Evolutionary conservation across 441 rosid genomes (phyloP), one percentile per base, ranked within the genome.

Genomic region (Populus hybrid): DNA sequence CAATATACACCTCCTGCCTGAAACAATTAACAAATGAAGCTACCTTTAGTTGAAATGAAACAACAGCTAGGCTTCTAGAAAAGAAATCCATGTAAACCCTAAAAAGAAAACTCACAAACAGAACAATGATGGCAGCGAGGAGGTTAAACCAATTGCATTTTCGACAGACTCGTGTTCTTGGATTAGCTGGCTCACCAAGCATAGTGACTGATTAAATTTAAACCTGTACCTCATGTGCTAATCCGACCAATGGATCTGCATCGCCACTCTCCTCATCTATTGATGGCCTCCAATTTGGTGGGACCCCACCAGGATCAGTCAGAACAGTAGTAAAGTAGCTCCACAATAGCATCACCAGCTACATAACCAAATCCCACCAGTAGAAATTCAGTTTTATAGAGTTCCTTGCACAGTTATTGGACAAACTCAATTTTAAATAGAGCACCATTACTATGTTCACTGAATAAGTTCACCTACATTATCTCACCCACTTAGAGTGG

Each of bases 71-170:
- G 18, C 14, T 64, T 28, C 2, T 11, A 64, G 35, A 8, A 40
- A 38, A 83, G 42, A 84, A 40, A 24, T 26, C 3, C 34, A 67
- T 8, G 28, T 14, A 71, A 32, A 81, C 14, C 71, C 24, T 34
- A 68, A 32, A 20, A 20, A 68, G 71, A 68, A 30, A 68, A 89
- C 97, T 90, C 87, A 95, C 98, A 95, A 82, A 92, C 92, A 81
- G 99, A 95, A 82, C 99, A 95, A 78, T 95, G 99, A 84, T 95
- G 99, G 81, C 94, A 81, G 28, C 98, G 94, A n/a, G 96, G 90
- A 50, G 99, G 99, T 79, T 95, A 32, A 83, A 86, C 74, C 89
- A 91, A 81, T 86, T 88, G 81, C 98, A 95, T 76, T 93, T 93
- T 32, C 91, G 85, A 86, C 99, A 95, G 74, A 85, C 88, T 34